A percentile compares a stretch with the other conserved stretches of the same genome.
Conservation (phyloP, 225 moss, liverwort and hornwort species). For the Rhytidiadelphus loreus region DNA sequence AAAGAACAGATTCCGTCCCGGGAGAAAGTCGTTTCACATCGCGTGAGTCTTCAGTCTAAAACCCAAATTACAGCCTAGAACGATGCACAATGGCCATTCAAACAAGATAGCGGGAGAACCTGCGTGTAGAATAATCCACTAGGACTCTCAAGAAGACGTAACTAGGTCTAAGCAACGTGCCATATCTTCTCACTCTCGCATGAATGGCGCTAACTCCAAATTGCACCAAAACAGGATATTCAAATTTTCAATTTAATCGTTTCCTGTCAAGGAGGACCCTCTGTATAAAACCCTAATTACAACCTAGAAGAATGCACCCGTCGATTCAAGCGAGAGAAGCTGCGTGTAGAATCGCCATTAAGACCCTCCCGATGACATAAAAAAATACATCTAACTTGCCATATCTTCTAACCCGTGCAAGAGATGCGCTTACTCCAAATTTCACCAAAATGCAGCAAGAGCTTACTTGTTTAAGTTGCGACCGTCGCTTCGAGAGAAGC, state of each 20-base stretch:
- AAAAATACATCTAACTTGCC: background rate
- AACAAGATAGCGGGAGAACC: background rate
- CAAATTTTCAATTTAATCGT: background rate
- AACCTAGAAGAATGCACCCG: background rate
- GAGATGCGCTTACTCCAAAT: background rate
- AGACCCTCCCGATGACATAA: background rate
- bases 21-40: background rate
- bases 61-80: slow-evolving; percentile 6
- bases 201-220: background rate
- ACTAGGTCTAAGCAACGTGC: background rate
- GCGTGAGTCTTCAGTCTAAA: background rate
- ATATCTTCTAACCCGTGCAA: background rate
- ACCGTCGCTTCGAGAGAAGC: slow-evolving; percentile 86
- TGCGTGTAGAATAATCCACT: background rate
- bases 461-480: slow-evolving; percentile 87
- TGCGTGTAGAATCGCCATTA: background rate
- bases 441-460: background rate
- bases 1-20: background rate
- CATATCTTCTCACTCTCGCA: background rate
- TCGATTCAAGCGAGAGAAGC: background rate
- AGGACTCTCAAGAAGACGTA: background rate
- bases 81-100: background rate
- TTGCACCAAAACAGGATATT: background rate
- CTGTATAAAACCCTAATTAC: slow-evolving; percentile 15
- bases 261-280: background rate